phyloP scores from a whole-genome alignment of 345 rosid genomes.

The Firmiana major region DNA sequence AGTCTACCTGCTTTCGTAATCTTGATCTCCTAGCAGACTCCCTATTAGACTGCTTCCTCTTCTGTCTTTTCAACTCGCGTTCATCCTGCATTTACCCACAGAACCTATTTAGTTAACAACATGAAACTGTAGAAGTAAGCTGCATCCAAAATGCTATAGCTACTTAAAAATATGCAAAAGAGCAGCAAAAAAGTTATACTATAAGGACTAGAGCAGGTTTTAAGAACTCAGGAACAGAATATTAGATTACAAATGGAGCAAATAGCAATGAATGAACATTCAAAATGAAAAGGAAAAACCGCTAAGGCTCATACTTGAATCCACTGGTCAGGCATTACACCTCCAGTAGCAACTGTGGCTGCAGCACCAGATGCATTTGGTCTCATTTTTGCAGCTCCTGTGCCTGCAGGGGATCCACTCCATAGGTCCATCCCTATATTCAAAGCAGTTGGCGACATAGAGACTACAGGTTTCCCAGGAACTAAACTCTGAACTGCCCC shows the following conservation, averaged over 20 bases:
- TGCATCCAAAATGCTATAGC: not conserved
- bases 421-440: constrained; percentile 94
- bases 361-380: constrained; percentile 39
- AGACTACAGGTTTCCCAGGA: constrained; percentile 58
- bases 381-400: constrained; percentile 61
- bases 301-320: constrained; percentile 43
- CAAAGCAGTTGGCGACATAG: constrained; percentile 65
- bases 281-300: not conserved
- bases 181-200: not conserved
- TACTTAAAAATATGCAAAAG: not conserved
- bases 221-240: not conserved
- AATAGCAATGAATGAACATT: not conserved
- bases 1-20: constrained; percentile 84
- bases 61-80: constrained; percentile 87
- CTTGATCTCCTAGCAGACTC: constrained; percentile 98
- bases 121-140: not conserved
- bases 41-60: constrained; percentile 94
- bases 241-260: not conserved
- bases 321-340: constrained; percentile 54
- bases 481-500: constrained; percentile 47
- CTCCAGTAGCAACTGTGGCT: constrained; percentile 35
- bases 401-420: constrained; percentile 55
- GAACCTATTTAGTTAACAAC: not conserved
- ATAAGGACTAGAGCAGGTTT: not conserved
- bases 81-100: constrained; percentile 59